Percentiles rank a stretch among this genome's conserved stretches.
Evolutionary conservation across 2,329 filamentous ascomycete genomes (phyloP).

Genomic region (Epichloe baconii): DNA sequence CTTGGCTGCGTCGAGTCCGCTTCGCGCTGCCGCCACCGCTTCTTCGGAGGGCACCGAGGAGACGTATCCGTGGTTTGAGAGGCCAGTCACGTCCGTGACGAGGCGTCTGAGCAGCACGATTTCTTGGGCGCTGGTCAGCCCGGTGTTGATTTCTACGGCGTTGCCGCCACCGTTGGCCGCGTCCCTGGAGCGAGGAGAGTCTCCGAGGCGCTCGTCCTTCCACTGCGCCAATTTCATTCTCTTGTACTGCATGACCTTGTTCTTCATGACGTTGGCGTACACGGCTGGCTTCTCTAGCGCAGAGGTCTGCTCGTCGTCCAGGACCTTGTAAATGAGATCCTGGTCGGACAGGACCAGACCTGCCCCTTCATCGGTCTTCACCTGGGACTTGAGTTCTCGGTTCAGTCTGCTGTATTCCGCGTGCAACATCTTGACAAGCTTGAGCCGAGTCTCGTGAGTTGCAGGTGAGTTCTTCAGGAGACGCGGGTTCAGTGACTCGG

Average conservation of each 20-base stretch:
- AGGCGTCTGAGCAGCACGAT: slow-evolving; percentile 49
- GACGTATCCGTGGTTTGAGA: slow-evolving; percentile 67
- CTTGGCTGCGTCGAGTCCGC: slow-evolving; percentile 50
- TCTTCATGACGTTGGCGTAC: slow-evolving; percentile 76
- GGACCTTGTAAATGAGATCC: slow-evolving; percentile 51
- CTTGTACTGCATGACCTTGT: slow-evolving; percentile 61
- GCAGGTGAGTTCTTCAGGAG: slow-evolving; percentile 46
- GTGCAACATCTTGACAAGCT: slow-evolving; percentile 50
- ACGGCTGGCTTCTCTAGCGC: slow-evolving; percentile 55
- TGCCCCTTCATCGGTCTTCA: slow-evolving; percentile 27
- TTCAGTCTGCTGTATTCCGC: slow-evolving; percentile 56
- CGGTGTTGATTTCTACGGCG: slow-evolving; percentile 51
- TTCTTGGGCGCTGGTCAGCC: slow-evolving; percentile 55
- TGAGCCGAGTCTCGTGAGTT: slow-evolving; percentile 40
- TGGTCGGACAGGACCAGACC: slow-evolving; percentile 46
- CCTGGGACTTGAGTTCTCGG: slow-evolving; percentile 40
- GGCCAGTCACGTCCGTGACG: slow-evolving; percentile 46
- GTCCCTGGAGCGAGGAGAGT: slow-evolving; percentile 5
- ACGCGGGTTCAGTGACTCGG: slow-evolving; percentile 54
- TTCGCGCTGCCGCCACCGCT: slow-evolving; percentile 52
- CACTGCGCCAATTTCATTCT: slow-evolving; percentile 63
- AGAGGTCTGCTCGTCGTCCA: slow-evolving; percentile 68
- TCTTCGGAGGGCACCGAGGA: slow-evolving; percentile 48
- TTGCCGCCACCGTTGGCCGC: slow-evolving; percentile 16
- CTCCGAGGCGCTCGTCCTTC: slow-evolving; percentile 43